Evolutionary conservation across 2,329 filamentous ascomycete species (phyloP), one percentile per base, ranked within the genome.

Genomic region (Lachnellula hyalina): DNA sequence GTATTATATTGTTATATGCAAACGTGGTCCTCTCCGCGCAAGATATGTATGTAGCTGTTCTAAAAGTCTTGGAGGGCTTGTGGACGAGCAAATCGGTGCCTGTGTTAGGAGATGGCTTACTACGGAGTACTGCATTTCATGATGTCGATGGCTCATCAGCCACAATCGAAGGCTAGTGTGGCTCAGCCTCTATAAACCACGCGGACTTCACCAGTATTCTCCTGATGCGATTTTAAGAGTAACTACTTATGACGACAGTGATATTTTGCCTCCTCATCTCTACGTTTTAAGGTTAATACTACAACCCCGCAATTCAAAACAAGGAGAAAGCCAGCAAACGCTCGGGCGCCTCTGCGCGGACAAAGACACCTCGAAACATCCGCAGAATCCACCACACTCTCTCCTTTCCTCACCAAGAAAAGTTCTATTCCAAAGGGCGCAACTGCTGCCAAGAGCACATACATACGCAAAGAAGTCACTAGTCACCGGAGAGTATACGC

Each of bases 261-360:
- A 12, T n/a, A 38, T 47, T 48, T 48, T 25, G 17, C 47, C 11
- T 23, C 23, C 15, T 14, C 21, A 5, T 47, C 8, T 12, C 21
- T 12, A 12, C 12, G 4, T 28, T 32, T 28, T 47, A 28, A 32
- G 44, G 44, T 47, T 44, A 44, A 44, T 23, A n/a, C 41, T 12
- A 15, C 19, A 44, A 23, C 19, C 47, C 32, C 46, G 32, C 48
- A 25, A 41, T 50, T 25, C 38, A 14, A 11, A 50, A 41, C 12
- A 17, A 23, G n/a, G n/a, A 49, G 32, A 36, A 40, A 42, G 23
- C 23, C 4, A 9, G 19, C 19, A 50, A 36, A 52, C 44, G 38
- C 51, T 50, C 57, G 53, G 54, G 54, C 46, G 53, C 50, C 40
- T 54, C 48, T 53, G 56, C 52, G 53, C 51, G 50, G 51, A 60